phyloP scores from a whole-genome alignment of 768 basidiomycete species.

The Boletus subparvulus region DNA sequence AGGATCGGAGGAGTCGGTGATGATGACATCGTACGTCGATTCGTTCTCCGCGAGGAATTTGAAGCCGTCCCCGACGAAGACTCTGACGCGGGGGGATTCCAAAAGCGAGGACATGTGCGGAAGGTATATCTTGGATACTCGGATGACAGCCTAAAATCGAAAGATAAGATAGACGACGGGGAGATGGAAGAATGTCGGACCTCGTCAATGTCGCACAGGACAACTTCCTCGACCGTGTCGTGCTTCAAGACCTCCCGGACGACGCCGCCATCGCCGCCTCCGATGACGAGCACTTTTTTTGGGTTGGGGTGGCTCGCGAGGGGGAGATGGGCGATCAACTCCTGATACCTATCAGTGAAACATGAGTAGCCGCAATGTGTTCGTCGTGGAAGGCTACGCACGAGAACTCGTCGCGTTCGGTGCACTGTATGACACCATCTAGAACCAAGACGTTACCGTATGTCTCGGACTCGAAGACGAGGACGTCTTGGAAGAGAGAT shows the following conservation, averaged over 20 bases:
- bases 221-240: slow-evolving; percentile 83
- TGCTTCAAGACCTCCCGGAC: slow-evolving; percentile 98
- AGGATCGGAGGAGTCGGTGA: slow-evolving; percentile 98
- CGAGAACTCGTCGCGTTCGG: slow-evolving; percentile 99
- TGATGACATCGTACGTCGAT: slow-evolving; percentile 91
- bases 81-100: slow-evolving; percentile 73
- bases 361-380: not conserved
- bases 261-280: slow-evolving; percentile 97
- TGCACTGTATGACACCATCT: slow-evolving; percentile 95
- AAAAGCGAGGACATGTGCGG: slow-evolving; percentile 92
- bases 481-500: slow-evolving; percentile 93
- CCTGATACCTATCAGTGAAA: slow-evolving; percentile 71
- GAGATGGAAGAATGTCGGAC: slow-evolving; percentile 35
- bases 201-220: slow-evolving; percentile 98
- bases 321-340: slow-evolving; percentile 99
- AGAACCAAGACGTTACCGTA: slow-evolving; percentile 97
- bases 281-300: slow-evolving; percentile 93
- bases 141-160: slow-evolving; percentile 73
- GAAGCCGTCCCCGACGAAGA: slow-evolving; percentile 94
- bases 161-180: not conserved
- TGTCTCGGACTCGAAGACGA: slow-evolving; percentile 94
- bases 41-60: slow-evolving; percentile 91
- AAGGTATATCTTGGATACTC: slow-evolving; percentile 90
- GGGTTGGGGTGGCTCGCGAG: slow-evolving; percentile 95
- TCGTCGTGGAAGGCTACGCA: slow-evolving; percentile 41